These are phyloP conservation scores for Arachnomyces sp. DNA, from an alignment of 2,329 filamentous ascomycete genomes.

Conservation along the genomic window DNA sequence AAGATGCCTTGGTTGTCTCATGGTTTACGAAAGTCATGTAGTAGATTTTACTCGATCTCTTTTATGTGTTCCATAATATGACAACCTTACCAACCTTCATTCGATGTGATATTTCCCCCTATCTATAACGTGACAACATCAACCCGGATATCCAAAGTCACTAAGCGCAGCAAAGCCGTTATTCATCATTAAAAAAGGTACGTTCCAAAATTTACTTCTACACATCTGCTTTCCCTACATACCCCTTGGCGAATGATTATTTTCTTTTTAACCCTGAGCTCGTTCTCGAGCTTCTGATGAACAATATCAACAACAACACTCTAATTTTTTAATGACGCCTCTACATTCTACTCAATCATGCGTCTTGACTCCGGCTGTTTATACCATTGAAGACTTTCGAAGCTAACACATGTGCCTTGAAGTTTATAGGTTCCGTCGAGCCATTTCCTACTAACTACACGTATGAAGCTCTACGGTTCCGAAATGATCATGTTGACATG, in stretches of 20 bases:
- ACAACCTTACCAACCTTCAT: constrained; percentile 20
- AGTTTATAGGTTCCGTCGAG: too few species aligned
- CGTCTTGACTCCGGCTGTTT: too few species aligned
- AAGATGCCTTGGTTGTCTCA: constrained; percentile 11
- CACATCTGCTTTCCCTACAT: background rate
- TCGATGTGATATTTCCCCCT: constrained; percentile 13
- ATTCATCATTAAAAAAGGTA: constrained; percentile 5
- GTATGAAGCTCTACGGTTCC: too few species aligned
- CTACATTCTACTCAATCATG: background rate
- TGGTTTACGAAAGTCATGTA: constrained; percentile 29
- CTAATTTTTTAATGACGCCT: constrained; percentile 65
- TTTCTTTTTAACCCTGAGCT: constrained; percentile 58
- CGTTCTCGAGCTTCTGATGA: constrained; percentile 46
- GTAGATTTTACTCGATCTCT: constrained; percentile 26
- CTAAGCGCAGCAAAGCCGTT: background rate
- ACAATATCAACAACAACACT: constrained; percentile 59
- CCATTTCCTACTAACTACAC: too few species aligned
- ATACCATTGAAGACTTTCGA: too few species aligned
- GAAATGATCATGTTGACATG: too few species aligned
- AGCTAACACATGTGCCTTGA: too few species aligned
- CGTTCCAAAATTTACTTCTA: constrained; percentile 12
- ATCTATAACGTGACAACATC: constrained; percentile 22
- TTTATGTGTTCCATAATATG: constrained; percentile 24
- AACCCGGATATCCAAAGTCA: constrained; percentile 11
- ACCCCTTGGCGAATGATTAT: constrained; percentile 49